Evolutionary conservation across 2,329 filamentous ascomycete genomes (phyloP), one percentile per base, ranked within the genome.

Genomic region (Penicillium griseofulvum): DNA sequence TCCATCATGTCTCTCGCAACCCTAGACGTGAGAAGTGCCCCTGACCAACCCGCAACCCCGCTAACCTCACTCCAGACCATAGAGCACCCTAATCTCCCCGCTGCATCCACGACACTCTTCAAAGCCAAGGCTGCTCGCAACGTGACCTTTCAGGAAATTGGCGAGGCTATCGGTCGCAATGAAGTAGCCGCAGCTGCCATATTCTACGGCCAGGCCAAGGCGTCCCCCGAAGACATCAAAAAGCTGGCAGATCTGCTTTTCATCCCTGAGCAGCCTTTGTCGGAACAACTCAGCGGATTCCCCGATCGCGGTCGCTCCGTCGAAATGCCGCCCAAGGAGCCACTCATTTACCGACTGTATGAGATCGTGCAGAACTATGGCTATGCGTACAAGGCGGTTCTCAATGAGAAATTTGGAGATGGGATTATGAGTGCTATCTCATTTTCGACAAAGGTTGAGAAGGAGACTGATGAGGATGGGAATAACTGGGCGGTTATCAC

Each of bases 321-420:
- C 1, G 88, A 91, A 54, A 92, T 94, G 89, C 90, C 90, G 0
- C 90, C 90, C 0, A 86, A 84, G 56, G 91, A 96, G 71, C 91
- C 91, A 5, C 76, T 95, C 64, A 92, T 97, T 69, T 97, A 97
- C 74, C 81, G 93, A 2, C 74, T 97, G 56, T 97, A 91, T 73
- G 93, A 97, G 80, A 89, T 97, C 70, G 87, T 97, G 59, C 92
- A 97, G 78, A 97, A 96, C 74, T 97, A 97, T 69, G 93, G 93
- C 1, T 95, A 96, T 73, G 90, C 92, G 0, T 97, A 95, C 77
- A 97, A 97, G 81, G 92, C 91, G 0, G 84, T 97, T 5, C 72
- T 97, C 74, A 97, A 97, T 65, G 93, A 97, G 82, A 97, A 97
- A 81, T 91, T 91, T 70, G 89, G 89, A 0, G 89, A 92, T 70